Percentiles rank a stretch among this genome's conserved stretches.
These are phyloP conservation scores for Gossypium thurberi DNA, from an alignment of 345 rosid genomes.

Conservation along the genomic window DNA sequence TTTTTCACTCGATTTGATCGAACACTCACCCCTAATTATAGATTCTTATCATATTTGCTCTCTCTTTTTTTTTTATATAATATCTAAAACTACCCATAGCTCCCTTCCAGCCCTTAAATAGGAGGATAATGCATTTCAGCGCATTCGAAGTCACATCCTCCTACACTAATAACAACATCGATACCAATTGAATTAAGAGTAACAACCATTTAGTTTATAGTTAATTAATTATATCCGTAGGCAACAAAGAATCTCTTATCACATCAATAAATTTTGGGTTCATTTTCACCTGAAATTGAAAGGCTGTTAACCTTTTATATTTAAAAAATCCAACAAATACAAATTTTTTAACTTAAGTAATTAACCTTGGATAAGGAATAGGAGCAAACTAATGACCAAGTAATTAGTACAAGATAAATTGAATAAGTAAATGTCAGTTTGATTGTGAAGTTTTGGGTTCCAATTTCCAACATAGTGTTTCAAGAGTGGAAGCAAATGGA, in stretches of 20 bases:
- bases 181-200: too few species aligned
- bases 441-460: conserved; percentile 27
- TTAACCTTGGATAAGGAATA: not conserved
- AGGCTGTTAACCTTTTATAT: not conserved
- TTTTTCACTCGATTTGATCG: too few species aligned
- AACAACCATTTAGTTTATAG: too few species aligned
- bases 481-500: conserved; percentile 16
- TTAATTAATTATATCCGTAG: too few species aligned
- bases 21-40: too few species aligned
- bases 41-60: too few species aligned
- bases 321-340: not conserved
- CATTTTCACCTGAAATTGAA: not conserved
- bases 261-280: not conserved
- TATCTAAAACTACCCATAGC: too few species aligned
- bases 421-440: not conserved
- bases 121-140: fast-evolving
- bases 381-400: not conserved
- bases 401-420: not conserved
- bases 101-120: too few species aligned
- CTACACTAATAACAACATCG: too few species aligned
- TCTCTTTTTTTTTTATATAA: too few species aligned
- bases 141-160: fast-evolving
- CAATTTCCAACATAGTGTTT: conserved; percentile 8
- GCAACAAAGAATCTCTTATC: too few species aligned
- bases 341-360: not conserved